Evolutionary conservation across 1,139 yeast species (phyloP).

Genomic region (Blastobotrys aristatus): DNA sequence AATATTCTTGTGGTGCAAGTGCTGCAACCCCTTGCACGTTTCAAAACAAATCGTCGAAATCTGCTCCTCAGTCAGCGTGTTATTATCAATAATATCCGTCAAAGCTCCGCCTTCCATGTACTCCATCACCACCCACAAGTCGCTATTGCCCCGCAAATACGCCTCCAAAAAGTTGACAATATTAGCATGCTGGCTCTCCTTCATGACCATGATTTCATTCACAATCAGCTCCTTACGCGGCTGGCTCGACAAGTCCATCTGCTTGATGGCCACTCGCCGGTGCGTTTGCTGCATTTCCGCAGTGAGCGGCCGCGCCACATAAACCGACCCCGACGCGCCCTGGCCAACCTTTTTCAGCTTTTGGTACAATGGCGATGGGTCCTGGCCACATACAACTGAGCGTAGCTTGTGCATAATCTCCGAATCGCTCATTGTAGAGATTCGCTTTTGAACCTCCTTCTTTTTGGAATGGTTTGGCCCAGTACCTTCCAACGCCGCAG

Average conservation of each 20-base stretch:
- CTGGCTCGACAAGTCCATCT: constrained; percentile 88
- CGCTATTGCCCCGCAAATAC: constrained; percentile 51
- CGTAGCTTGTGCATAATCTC: constrained; percentile 81
- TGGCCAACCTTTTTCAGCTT: constrained; percentile 97
- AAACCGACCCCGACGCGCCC: constrained; percentile 97
- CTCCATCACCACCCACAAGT: constrained; percentile 91
- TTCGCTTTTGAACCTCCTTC: constrained; percentile 44
- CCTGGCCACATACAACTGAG: constrained; percentile 74
- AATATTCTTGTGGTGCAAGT: constrained; percentile 83
- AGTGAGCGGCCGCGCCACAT: constrained; percentile 68
- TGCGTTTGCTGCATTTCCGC: constrained; percentile 23
- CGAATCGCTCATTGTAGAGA: constrained; percentile 73
- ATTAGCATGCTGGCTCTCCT: constrained; percentile 82
- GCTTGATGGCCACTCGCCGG: constrained; percentile 71
- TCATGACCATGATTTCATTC: constrained; percentile 91
- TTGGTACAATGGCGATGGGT: constrained; percentile 81
- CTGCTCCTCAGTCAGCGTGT: constrained; percentile 74
- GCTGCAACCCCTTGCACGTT: constrained; percentile 86
- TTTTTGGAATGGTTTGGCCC: constrained; percentile 14
- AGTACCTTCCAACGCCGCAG: constrained; percentile 28
- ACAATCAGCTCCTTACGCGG: constrained; percentile 94
- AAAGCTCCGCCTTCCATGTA: constrained; percentile 88
- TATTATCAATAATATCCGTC: constrained; percentile 83
- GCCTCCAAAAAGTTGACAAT: constrained; percentile 91
- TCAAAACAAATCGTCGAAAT: constrained; percentile 89